Evolutionary conservation across 768 basidiomycete species (phyloP).

Genomic region (Cubamyces sp.): DNA sequence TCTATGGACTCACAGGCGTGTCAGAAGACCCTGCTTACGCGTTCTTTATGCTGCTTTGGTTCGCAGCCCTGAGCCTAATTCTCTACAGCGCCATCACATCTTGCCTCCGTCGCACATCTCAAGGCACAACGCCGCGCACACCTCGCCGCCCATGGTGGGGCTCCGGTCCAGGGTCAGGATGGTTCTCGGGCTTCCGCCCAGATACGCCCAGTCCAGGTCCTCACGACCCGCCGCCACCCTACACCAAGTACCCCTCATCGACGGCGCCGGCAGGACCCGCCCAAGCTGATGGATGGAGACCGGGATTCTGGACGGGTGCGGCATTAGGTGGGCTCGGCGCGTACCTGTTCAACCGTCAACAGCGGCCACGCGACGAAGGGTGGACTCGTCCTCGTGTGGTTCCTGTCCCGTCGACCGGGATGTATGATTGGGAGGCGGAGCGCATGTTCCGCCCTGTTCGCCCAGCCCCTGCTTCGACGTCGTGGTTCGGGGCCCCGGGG

Average conservation of each 20-base stretch:
- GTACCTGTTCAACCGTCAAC: constrained; percentile 50
- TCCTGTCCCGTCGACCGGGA: constrained; percentile 24
- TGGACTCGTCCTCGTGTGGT: constrained; percentile 23
- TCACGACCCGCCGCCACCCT: constrained; percentile 56
- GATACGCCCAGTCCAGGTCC: constrained; percentile 37
- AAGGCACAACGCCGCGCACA: constrained; percentile 35
- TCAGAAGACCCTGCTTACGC: constrained; percentile 47
- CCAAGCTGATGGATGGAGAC: constrained; percentile 50
- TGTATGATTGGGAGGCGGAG: constrained; percentile 66
- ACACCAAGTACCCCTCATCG: constrained; percentile 42
- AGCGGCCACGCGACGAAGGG: constrained; percentile 32
- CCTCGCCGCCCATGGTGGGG: constrained; percentile 42
- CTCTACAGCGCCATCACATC: constrained; percentile 62
- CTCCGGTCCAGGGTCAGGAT: constrained; percentile 47
- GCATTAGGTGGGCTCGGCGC: constrained; percentile 72
- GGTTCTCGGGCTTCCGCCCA: constrained; percentile 53
- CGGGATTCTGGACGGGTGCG: constrained; percentile 89
- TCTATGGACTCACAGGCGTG: neutral
- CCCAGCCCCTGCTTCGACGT: constrained; percentile 34
- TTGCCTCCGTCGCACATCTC: constrained; percentile 46
- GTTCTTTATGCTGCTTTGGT: constrained; percentile 62
- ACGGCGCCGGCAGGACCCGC: constrained; percentile 36
- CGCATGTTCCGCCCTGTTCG: constrained; percentile 28
- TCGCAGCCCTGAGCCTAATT: constrained; percentile 53
- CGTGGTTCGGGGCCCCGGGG: constrained; percentile 25